Evolutionary conservation across 2,329 filamentous ascomycete species (phyloP), one percentile per base, ranked within the genome.

Genomic region (Aspergillus sp.): DNA sequence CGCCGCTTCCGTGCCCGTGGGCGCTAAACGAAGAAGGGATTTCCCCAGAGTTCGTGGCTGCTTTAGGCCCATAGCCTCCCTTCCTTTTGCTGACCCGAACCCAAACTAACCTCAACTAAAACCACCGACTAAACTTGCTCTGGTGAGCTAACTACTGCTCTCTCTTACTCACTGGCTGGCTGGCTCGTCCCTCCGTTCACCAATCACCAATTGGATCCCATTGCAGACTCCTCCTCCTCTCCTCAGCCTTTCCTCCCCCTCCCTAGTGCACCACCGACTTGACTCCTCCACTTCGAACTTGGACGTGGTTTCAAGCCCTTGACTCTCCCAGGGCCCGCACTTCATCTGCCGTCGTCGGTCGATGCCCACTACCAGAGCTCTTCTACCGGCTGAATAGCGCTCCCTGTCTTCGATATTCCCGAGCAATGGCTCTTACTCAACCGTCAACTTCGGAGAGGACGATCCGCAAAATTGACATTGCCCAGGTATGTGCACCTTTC

Each of bases 381-480:
- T 15, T 50, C 25, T 30, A 25, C 5, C 23, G 47, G 47, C 15
- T 50, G 47, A 50, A 50, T 32, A 50, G 25, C 47, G 23, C 45
- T 49, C 23, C 43, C 36, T 60, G 21, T 51, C 48, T 36, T 68
- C 54, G 58, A 60, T n/a, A 43, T 54, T 41, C 39, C 59, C 62
- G 65, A 63, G 61, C 62, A 68, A 77, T 77, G 75, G 64, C 70
- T 59, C 64, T 71, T 45, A 67, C 65, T 39, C 71, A 69, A 58
- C 70, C 73, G 54, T 67, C 68, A 53, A 74, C 71, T 55, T 71
- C 72, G 45, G 74, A 77, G 65, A 75, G 74, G 65, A 72, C 75
- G 6, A 73, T 76, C 64, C 75, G 74, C 57, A 78, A 78, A 69
- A 75, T 78, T 52, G 76, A 78, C 65, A 74, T 78, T 61, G 74